Conservation (phyloP, 2,329 filamentous ascomycete species). For the Berkeleyomyces rouxiae region DNA sequence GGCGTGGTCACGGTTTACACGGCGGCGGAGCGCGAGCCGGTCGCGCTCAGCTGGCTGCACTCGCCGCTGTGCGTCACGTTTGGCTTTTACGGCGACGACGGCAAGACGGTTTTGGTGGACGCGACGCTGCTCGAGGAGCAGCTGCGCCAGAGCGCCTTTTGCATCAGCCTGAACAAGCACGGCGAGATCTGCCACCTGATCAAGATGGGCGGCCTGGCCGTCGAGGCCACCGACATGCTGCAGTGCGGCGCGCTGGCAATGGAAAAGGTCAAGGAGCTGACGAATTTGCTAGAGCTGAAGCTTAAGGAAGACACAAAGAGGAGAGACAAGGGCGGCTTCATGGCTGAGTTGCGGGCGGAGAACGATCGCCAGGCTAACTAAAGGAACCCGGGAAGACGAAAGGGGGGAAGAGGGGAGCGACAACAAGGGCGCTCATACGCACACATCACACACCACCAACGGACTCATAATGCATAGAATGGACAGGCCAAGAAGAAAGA, state of each 20-base stretch:
- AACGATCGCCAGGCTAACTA: conserved; percentile 44
- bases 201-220: conserved; percentile 70
- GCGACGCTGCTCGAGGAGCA: conserved; percentile 61
- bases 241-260: conserved; percentile 60
- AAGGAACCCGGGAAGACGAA: not conserved
- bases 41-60: conserved; percentile 79
- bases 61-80: conserved; percentile 85
- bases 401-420: not conserved
- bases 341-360: conserved; percentile 64
- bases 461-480: not conserved
- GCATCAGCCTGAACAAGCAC: conserved; percentile 73
- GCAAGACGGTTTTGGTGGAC: conserved; percentile 51
- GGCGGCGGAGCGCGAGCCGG: conserved; percentile 70
- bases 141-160: conserved; percentile 53
- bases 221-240: conserved; percentile 65
- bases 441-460: not conserved
- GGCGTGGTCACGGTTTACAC: conserved; percentile 75
- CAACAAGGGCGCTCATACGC: not conserved
- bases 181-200: conserved; percentile 84
- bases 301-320: conserved; percentile 63
- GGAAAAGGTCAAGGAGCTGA: conserved; percentile 66
- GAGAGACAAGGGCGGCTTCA: conserved; percentile 60
- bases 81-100: conserved; percentile 56
- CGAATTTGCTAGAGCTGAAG: conserved; percentile 52
- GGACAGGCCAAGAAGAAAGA: conserved; percentile 1